phyloP scores from a whole-genome alignment of 805 yeast genomes.

The Ogataea trehalophila region DNA sequence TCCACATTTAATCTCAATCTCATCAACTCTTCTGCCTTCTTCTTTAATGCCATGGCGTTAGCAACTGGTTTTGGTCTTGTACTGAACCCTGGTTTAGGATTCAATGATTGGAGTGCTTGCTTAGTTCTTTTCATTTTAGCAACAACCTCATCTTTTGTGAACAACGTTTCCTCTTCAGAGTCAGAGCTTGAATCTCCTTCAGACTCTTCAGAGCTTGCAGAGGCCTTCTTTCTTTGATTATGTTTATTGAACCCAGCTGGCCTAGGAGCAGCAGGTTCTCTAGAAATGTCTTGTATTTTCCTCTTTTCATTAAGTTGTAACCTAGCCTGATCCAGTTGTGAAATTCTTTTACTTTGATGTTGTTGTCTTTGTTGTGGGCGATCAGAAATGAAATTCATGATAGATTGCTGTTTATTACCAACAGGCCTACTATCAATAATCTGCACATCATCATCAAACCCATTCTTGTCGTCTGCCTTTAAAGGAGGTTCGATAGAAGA shows the following conservation, averaged over 20 bases:
- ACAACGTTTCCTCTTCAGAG: constrained; percentile 33
- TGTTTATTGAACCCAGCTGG: constrained; percentile 48
- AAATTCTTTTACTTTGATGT: constrained; percentile 20
- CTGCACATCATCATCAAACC: constrained; percentile 7
- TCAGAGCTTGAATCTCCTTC: constrained; percentile 32
- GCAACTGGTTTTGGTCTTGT: constrained; percentile 8
- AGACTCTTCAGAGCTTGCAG: constrained; percentile 7
- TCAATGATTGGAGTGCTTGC: constrained; percentile 25
- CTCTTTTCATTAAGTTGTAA: constrained; percentile 24
- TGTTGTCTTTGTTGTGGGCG: constrained; percentile 3
- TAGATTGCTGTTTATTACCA: constrained; percentile 10
- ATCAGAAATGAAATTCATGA: constrained; percentile 7
- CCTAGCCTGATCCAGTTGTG: constrained; percentile 24
- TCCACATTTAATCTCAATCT: constrained; percentile 74
- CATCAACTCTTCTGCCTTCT: constrained; percentile 70
- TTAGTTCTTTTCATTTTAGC: constrained; percentile 25
- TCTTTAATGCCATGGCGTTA: constrained; percentile 38
- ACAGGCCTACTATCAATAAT: background rate
- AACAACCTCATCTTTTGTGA: constrained; percentile 37
- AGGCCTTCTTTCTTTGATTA: constrained; percentile 9
- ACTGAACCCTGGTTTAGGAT: constrained; percentile 13
- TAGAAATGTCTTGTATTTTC: constrained; percentile 13
- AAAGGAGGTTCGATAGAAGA: background rate
- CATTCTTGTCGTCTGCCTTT: background rate
- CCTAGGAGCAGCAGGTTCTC: constrained; percentile 44